A percentile compares a stretch with the other conserved stretches of the same genome.
These are phyloP conservation scores for Exophiala lecanii-corni DNA, from an alignment of 2,329 filamentous ascomycete genomes.

Conservation along the genomic window DNA sequence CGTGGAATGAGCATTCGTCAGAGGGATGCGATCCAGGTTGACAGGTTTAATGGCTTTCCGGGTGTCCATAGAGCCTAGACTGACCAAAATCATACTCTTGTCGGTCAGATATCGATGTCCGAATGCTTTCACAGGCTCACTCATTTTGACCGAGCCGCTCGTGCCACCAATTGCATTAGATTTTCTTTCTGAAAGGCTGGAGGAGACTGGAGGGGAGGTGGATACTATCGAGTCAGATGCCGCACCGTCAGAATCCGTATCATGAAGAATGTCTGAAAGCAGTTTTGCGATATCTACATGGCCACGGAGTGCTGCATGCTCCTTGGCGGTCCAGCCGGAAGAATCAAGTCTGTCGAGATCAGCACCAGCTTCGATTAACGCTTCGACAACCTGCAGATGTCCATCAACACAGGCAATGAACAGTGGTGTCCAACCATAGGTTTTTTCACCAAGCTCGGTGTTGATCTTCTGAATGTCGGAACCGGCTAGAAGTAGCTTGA, in stretches of 20 bases:
- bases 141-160: slow-evolving; percentile 42
- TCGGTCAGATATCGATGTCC: slow-evolving; percentile 91
- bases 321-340: slow-evolving; percentile 89
- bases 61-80: slow-evolving; percentile 90
- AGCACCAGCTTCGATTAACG: slow-evolving; percentile 73
- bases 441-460: slow-evolving; percentile 71
- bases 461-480: slow-evolving; percentile 67
- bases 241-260: slow-evolving; percentile 21
- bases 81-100: slow-evolving; percentile 85
- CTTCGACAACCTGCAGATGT: slow-evolving; percentile 66
- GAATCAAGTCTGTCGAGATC: slow-evolving; percentile 71
- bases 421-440: slow-evolving; percentile 91
- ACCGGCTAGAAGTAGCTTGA: slow-evolving; percentile 67
- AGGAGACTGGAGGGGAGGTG: slow-evolving; percentile 31
- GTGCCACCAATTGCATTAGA: slow-evolving; percentile 33
- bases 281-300: slow-evolving; percentile 75
- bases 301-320: slow-evolving; percentile 85
- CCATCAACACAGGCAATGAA: slow-evolving; percentile 91
- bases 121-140: slow-evolving; percentile 88
- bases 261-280: slow-evolving; percentile 56
- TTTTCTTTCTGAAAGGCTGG: slow-evolving; percentile 40
- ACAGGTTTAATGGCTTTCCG: slow-evolving; percentile 77
- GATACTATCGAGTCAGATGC: slow-evolving; percentile 30
- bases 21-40: slow-evolving; percentile 78
- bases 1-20: slow-evolving; percentile 83